phyloP scores from a whole-genome alignment of 2,329 filamentous ascomycete species.

The Huntiella omanensis region DNA sequence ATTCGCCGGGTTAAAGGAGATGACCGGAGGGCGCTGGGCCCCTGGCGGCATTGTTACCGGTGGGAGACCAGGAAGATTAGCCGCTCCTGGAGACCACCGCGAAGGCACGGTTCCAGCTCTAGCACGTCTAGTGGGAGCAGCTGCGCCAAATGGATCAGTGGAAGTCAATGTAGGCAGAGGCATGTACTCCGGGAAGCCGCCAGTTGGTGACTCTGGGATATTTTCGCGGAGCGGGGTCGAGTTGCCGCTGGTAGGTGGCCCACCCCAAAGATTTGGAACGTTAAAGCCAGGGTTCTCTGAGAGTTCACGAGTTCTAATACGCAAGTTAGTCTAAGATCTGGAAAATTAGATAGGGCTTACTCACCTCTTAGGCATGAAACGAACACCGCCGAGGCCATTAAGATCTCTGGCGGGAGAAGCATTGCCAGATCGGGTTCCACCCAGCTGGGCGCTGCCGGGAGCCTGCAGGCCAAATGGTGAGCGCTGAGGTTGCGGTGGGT shows the following conservation, averaged over 20 bases:
- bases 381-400: constrained; percentile 31
- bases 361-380: constrained; percentile 86
- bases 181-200: constrained; percentile 76
- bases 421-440: constrained; percentile 57
- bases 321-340: not conserved
- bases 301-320: constrained; percentile 61
- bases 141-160: constrained; percentile 20
- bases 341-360: constrained; percentile 17
- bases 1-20: constrained; percentile 55
- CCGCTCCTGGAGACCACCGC: constrained; percentile 56
- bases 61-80: constrained; percentile 26
- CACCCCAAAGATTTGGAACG: constrained; percentile 67
- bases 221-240: constrained; percentile 92
- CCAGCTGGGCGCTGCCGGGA: constrained; percentile 39
- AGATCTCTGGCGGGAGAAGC: constrained; percentile 94
- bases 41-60: constrained; percentile 6
- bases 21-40: constrained; percentile 1
- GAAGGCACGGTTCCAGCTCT: constrained; percentile 94
- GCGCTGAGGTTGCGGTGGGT: constrained; percentile 43
- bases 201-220: constrained; percentile 89
- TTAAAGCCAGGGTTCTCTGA: constrained; percentile 68
- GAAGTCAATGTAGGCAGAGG: constrained; percentile 36
- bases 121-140: constrained; percentile 53
- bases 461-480: constrained; percentile 55
- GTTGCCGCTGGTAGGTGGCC: constrained; percentile 87